Evolutionary conservation across 306 rosid genomes (phyloP), one percentile per base, ranked within the genome.

Genomic region (Parietaria judaica): DNA sequence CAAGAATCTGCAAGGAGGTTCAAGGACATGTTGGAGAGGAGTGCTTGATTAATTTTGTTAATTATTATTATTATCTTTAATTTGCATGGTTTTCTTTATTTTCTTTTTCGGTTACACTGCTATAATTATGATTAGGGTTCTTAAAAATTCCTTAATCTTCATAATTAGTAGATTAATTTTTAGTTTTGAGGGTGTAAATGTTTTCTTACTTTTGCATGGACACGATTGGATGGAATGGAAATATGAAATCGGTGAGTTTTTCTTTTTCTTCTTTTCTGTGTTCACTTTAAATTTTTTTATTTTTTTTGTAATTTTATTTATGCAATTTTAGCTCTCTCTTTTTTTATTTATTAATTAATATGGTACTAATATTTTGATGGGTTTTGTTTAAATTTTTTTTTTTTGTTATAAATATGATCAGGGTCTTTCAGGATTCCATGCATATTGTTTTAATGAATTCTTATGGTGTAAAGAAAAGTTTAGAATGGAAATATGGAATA

Each of bases 1-100:
- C 88, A 84, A 36, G 99, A 94, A n/a, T 94, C 99, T 0, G 78
- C 75, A 47, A 76, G 95, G 71, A 86, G 65, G 70, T 81, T 86
- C 70, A 88, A 88, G 14, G 99, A 86, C 45, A 86, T 86, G 94
- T 63, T 86, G 79, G 89, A 86, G 3, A 94, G 95, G 68, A 80
- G 82, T 67, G 56, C 70, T 62, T 80, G 69, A 79, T 7, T 36
- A 41, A 41, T 41, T 41, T 41, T 41, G 6, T 41, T 5, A 41
- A 41, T 41, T 41, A 41, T 3, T 3, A 39, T 39, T 7, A 39
- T 41, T 5, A 41, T 5, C 45, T 41, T 41, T 1, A 8, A 41
- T 41, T 36, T 3, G 44, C 36, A 48, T 10, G 10, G 39, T 41
- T 58, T 23, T 34, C 38, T 14, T 31, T 17, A 61, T 43, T 54